Conservation (phyloP, 2,329 filamentous ascomycete species). For the Trichoderma sp. region DNA sequence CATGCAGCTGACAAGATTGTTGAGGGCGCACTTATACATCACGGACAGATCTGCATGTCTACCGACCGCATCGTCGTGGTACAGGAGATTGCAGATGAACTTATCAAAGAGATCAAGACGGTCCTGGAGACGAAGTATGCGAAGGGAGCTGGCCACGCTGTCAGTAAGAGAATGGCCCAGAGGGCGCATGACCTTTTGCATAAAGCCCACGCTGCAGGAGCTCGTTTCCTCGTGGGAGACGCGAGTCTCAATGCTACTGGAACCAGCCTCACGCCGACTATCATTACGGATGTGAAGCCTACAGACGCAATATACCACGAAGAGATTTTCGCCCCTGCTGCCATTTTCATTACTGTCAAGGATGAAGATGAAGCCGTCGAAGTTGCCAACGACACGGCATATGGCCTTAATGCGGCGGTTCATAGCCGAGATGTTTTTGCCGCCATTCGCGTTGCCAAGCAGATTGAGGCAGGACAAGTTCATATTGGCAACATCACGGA, state of each 20-base stretch:
- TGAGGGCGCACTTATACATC: constrained; percentile 24
- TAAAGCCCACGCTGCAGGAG: constrained; percentile 67
- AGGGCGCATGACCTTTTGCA: constrained; percentile 5
- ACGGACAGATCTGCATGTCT: constrained; percentile 71
- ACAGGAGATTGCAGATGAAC: background rate
- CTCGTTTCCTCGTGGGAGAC: constrained; percentile 41
- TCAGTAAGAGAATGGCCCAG: background rate
- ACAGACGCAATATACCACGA: constrained; percentile 67
- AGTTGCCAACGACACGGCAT: constrained; percentile 76
- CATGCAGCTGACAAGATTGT: constrained; percentile 36
- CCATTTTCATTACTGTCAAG: constrained; percentile 62
- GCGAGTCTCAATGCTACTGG: background rate
- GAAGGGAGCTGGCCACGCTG: background rate
- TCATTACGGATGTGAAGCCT: constrained; percentile 57
- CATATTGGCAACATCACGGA: constrained; percentile 63
- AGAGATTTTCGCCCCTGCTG: constrained; percentile 71
- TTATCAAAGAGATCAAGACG: background rate
- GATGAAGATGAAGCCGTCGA: constrained; percentile 66
- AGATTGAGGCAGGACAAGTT: constrained; percentile 61
- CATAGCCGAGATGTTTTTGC: constrained; percentile 64
- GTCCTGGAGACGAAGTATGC: background rate
- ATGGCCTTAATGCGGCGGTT: constrained; percentile 66
- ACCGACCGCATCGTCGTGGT: constrained; percentile 57
- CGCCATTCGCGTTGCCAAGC: constrained; percentile 54
- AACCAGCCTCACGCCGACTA: constrained; percentile 45